Evolutionary conservation across 805 yeast species (phyloP).

Genomic region (Candida sithepensis): DNA sequence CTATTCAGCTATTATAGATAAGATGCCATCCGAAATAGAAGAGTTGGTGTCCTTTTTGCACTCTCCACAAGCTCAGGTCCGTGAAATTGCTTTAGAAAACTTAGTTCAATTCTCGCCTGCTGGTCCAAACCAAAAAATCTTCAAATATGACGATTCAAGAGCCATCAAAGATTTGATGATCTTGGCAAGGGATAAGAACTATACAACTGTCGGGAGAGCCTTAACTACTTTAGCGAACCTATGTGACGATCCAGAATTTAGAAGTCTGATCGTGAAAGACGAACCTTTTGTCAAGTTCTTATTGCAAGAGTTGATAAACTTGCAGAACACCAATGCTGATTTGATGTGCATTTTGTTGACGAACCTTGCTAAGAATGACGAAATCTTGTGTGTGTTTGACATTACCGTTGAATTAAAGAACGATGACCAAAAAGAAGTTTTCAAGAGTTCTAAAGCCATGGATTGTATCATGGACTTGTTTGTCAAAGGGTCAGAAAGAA

Average conservation of each 20-base stretch:
- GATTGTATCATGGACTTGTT: slow-evolving; percentile 87
- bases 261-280: slow-evolving; percentile 66
- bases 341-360: slow-evolving; percentile 79
- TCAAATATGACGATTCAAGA: slow-evolving; percentile 63
- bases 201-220: slow-evolving; percentile 58
- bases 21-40: not conserved
- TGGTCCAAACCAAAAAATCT: slow-evolving; percentile 54
- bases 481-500: slow-evolving; percentile 75
- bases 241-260: slow-evolving; percentile 64
- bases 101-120: slow-evolving; percentile 75
- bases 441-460: slow-evolving; percentile 56
- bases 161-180: slow-evolving; percentile 71
- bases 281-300: slow-evolving; percentile 48
- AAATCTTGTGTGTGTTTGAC: slow-evolving; percentile 50
- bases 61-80: slow-evolving; percentile 73
- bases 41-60: slow-evolving; percentile 75
- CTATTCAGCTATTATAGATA: not conserved
- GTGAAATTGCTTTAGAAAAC: slow-evolving; percentile 81
- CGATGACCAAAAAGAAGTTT: slow-evolving; percentile 40
- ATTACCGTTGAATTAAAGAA: slow-evolving; percentile 31
- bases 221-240: slow-evolving; percentile 79
- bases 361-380: slow-evolving; percentile 78
- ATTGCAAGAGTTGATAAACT: slow-evolving; percentile 46
- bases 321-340: slow-evolving; percentile 68
- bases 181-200: slow-evolving; percentile 51